Evolutionary conservation across 83 land plant genomes (phyloP), one percentile per base, ranked within the genome.

Genomic region (Isoetes engelmannii): DNA sequence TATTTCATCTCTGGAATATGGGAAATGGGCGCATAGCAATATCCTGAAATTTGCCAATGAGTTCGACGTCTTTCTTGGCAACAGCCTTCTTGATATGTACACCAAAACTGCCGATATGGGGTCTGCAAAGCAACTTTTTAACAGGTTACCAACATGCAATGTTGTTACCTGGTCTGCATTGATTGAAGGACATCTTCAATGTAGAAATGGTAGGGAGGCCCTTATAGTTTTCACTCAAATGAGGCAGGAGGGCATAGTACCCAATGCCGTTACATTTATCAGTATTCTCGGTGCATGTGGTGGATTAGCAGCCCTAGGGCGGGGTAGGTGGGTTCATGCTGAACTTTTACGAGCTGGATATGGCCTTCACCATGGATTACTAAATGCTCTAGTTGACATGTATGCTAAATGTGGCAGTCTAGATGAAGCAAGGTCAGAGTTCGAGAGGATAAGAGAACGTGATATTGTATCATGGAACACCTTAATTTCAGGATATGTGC

Each of bases 371-470:
- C 15, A 12, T 12, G 12, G 12, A 12, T 10, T 51, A n/a, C 15
- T 15, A 51, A 51, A 51, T 51, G 54, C 54, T 51, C 54, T 51
- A n/a, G 15, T 51, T 51, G 54, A 51, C 15, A 51, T 51, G 54
- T 51, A 51, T 51, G 12, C 54, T 12, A 51, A 51, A 51, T 51
- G 54, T 15, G 15, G 54, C 12, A 51, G 54, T 51, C 15, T 51
- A 51, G 54, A 3, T 10, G 15, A 51, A 12, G 54, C 54, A 51
- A 10, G 12, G 12, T 12, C n/a, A 51, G 54, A 12, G 12, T 51
- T 51, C 3, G 54, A 51, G 15, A n/a, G 54, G 54, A 51, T 51
- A n/a, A 10, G 54, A 12, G 15, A n/a, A 51, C 54, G 54, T 12
- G 54, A 51, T 51, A n/a, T 51, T 51, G 54, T 51, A 10, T 51